Conservation (phyloP, 192 early-diverging fungal species). For the Coemansia sp. region DNA sequence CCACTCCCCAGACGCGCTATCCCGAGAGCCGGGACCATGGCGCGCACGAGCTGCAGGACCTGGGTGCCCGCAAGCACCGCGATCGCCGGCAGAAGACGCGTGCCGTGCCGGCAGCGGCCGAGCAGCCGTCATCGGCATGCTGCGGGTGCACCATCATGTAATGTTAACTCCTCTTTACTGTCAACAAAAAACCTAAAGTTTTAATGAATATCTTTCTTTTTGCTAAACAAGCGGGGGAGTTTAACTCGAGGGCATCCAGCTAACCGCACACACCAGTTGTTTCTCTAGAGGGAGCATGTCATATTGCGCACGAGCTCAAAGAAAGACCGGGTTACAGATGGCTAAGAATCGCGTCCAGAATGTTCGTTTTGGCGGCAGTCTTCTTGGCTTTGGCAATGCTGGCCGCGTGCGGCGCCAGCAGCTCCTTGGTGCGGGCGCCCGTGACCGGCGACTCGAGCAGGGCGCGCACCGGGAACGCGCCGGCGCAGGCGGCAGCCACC, state of each 20-base stretch:
- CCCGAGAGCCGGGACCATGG: neutral
- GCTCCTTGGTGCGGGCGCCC: constrained; percentile 8
- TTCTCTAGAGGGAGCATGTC: too few relatives aligned
- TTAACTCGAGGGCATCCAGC: too few relatives aligned
- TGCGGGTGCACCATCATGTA: constrained; percentile 44
- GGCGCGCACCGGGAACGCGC: constrained; percentile 47
- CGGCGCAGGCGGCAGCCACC: constrained; percentile 23
- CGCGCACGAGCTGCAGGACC: neutral
- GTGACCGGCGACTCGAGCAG: constrained; percentile 47
- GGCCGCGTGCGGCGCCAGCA: constrained; percentile 13
- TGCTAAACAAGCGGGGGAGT: too few relatives aligned
- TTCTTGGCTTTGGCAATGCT: too few relatives aligned
- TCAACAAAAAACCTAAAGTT: neutral
- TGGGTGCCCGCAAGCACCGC: constrained; percentile 1
- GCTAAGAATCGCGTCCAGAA: too few relatives aligned
- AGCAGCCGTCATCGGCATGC: constrained; percentile 19
- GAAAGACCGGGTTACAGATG: too few relatives aligned
- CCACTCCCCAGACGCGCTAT: neutral
- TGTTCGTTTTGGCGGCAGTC: too few relatives aligned
- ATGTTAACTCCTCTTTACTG: neutral
- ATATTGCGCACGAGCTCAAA: too few relatives aligned
- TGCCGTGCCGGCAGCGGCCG: neutral
- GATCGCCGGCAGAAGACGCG: constrained; percentile 4
- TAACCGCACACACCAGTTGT: too few relatives aligned
- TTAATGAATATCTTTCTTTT: neutral